Percentiles rank a stretch among this genome's conserved stretches.
Conservation (phyloP, 768 basidiomycete genomes). For the Suillus sp. region DNA sequence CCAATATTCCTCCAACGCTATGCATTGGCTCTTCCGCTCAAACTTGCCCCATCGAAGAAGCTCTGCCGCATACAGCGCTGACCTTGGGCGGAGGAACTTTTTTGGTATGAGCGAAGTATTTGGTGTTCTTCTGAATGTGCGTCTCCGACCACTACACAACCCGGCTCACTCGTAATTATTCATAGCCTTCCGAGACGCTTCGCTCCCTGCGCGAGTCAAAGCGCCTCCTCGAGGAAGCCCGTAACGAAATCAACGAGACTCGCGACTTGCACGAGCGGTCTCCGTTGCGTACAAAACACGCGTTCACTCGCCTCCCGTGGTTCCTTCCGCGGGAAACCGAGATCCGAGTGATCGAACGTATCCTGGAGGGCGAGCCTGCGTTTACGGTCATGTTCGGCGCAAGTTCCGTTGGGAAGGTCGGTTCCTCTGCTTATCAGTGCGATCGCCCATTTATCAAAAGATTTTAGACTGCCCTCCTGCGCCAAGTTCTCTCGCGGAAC, state of each 20-base stretch:
- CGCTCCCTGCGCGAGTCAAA: conserved; percentile 80
- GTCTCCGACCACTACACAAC: conserved; percentile 26
- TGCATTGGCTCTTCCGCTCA: conserved; percentile 77
- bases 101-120: conserved; percentile 83
- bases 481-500: conserved; percentile 71
- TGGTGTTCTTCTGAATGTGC: conserved; percentile 72
- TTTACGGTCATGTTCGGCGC: conserved; percentile 83
- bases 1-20: conserved; percentile 33
- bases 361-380: conserved; percentile 67
- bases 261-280: conserved; percentile 48
- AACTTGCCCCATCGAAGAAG: conserved; percentile 67
- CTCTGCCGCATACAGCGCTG: conserved; percentile 58
- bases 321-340: conserved; percentile 75
- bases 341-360: conserved; percentile 62
- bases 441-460: conserved; percentile 4
- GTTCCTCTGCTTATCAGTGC: conserved; percentile 5
- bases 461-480: conserved; percentile 69
- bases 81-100: conserved; percentile 68
- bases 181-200: conserved; percentile 75
- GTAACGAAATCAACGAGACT: conserved; percentile 70
- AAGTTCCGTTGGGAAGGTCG: conserved; percentile 79
- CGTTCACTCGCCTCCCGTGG: conserved; percentile 73
- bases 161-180: conserved; percentile 15
- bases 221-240: conserved; percentile 74
- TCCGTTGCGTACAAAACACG: conserved; percentile 71